A percentile compares a stretch with the other conserved stretches of the same genome.
These are phyloP conservation scores for Trichothecium sympodiale DNA, from an alignment of 2,329 filamentous ascomycete genomes.

Conservation along the genomic window DNA sequence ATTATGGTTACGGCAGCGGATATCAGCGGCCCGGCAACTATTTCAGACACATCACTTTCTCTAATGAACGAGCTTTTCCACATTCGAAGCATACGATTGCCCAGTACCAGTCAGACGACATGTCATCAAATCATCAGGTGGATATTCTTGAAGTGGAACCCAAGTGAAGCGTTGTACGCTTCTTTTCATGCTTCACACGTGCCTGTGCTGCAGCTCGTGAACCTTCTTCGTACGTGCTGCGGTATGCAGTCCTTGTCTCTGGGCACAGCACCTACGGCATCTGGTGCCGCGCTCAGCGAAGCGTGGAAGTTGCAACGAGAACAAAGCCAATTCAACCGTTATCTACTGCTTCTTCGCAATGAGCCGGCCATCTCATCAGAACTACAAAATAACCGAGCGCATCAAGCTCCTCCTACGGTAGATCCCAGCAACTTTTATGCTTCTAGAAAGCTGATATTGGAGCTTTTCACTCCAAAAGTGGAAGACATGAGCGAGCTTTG, in stretches of 20 bases:
- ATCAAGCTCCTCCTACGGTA: conserved; percentile 10
- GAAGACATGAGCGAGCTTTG: conserved; percentile 36
- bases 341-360: conserved; percentile 41
- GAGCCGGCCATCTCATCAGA: conserved; percentile 1
- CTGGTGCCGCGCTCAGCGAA: conserved; percentile 34
- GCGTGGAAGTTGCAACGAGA: conserved; percentile 33
- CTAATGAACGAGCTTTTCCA: conserved; percentile 63
- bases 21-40: conserved; percentile 63
- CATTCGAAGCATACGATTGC: conserved; percentile 54
- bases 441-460: conserved; percentile 39
- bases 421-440: conserved; percentile 24
- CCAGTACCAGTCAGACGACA: conserved; percentile 55
- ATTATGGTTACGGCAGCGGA: conserved; percentile 67
- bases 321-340: conserved; percentile 34
- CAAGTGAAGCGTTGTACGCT: conserved; percentile 62
- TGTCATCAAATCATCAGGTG: conserved; percentile 68
- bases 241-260: conserved; percentile 30
- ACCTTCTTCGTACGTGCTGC: conserved; percentile 59
- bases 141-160: conserved; percentile 73
- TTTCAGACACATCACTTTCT: conserved; percentile 69
- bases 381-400: not conserved
- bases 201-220: conserved; percentile 53
- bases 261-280: not conserved
- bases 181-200: conserved; percentile 52
- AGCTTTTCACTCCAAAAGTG: conserved; percentile 42